phyloP scores from a whole-genome alignment of 1,139 yeast genomes.

The Zygosaccharomyces sapae region DNA sequence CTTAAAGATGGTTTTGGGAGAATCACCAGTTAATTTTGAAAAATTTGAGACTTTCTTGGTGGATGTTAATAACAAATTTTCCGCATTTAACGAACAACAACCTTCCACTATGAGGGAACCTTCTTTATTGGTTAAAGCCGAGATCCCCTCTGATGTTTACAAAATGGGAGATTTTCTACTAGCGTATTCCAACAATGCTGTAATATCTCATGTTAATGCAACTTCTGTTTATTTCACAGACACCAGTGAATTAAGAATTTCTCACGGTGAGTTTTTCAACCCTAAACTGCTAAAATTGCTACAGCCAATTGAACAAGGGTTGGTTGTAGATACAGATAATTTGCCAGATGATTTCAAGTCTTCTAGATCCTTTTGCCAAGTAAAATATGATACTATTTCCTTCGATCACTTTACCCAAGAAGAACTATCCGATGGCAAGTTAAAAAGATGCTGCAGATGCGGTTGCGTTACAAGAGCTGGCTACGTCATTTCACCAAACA shows the following conservation, averaged over 20 bases:
- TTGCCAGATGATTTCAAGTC: constrained; percentile 16
- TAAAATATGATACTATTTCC: constrained; percentile 33
- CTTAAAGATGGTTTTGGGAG: constrained; percentile 31
- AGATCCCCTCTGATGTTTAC: constrained; percentile 26
- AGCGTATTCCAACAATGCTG: constrained; percentile 28
- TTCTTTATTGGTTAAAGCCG: constrained; percentile 33
- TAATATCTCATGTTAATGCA: constrained; percentile 32
- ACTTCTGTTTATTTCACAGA: constrained; percentile 33
- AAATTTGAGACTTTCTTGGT: constrained; percentile 34
- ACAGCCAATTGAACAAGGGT: constrained; percentile 30
- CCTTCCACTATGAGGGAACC: constrained; percentile 27
- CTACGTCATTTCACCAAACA: constrained; percentile 28
- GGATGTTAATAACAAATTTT: constrained; percentile 33
- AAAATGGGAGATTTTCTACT: constrained; percentile 30
- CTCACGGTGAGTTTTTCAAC: constrained; percentile 29
- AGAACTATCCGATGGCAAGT: constrained; percentile 22
- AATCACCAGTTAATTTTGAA: constrained; percentile 35
- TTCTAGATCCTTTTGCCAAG: constrained; percentile 26
- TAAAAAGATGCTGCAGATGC: constrained; percentile 37
- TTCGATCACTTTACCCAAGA: constrained; percentile 27
- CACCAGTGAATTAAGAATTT: constrained; percentile 32
- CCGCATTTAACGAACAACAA: constrained; percentile 30
- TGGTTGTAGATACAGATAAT: constrained; percentile 23
- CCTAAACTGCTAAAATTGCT: constrained; percentile 21
- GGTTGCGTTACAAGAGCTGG: constrained; percentile 37